Base-by-base conservation (phyloP, 768 basidiomycete genomes). In the Leccinum disarticulatum region DNA sequence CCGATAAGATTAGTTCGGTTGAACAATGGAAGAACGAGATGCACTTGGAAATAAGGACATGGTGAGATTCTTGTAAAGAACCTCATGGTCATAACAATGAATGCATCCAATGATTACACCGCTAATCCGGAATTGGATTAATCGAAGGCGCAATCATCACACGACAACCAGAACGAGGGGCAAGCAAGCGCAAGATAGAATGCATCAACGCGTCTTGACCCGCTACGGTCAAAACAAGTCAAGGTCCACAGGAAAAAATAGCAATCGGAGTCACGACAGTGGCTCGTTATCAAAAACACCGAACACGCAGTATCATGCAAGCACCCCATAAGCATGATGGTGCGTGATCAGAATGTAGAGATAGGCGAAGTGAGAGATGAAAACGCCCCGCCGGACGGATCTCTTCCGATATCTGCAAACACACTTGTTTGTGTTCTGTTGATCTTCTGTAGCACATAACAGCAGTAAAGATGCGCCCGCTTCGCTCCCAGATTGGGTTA, bases 331-430 rank as follows among this genome's bases (percentile, higher is more conserved):
- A 47, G 15, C 27, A 38, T 22, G 49, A 30, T 46, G 33, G 33
- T 35, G 36, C 28, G 31, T 35, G 54, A 36, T 17, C n/a, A 25
- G 43, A 56, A 25, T 27, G 53, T 28, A 58, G 41, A 25, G 33
- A 57, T 43, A 30, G 25, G 36, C 17, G 48, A 31, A 22, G 58
- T 25, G 47, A 10, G 51, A 61, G 56, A 35, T 56, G 51, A 61
- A 59, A 35, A 55, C 19, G 52, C 8, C 19, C 28, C 22, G 6
- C 52, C 65, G 70, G 70, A 54, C 69, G 69, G 69, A 70, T 68
- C 68, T 71, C 51, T 64, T 66, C 68, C 70, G 66, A 31, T 48
- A 25, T 27, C 43, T 14, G 35, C 41, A 13, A 41, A 50, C 51
- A 25, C 5, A 6, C 17, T 4, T 6, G 38, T 6, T 10, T 1